These are phyloP conservation scores for Cladobotryum protrusum DNA, from an alignment of 2,329 filamentous ascomycete species.

Conservation along the genomic window DNA sequence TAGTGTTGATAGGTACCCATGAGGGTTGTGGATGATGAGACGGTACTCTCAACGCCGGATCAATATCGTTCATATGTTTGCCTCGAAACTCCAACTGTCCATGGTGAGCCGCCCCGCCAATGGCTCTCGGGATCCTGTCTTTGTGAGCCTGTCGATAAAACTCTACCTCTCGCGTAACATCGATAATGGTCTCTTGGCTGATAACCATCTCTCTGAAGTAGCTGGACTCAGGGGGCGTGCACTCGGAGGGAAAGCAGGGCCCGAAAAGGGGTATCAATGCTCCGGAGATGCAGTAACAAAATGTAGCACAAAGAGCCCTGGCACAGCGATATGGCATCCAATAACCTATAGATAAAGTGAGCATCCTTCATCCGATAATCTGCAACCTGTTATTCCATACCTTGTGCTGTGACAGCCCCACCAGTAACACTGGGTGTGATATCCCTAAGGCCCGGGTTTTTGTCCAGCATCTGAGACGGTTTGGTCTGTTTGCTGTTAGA, in stretches of 20 bases:
- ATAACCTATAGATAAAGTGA: conserved; percentile 60
- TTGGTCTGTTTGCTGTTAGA: conserved; percentile 56
- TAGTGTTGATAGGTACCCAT: neutral
- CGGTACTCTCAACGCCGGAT: neutral
- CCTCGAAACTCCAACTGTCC: neutral
- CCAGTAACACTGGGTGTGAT: conserved; percentile 94
- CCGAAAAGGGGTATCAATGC: conserved; percentile 90
- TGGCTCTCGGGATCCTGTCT: neutral
- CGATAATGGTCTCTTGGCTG: conserved; percentile 45
- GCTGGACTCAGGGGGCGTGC: conserved; percentile 57
- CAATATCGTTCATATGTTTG: neutral
- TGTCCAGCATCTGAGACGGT: conserved; percentile 72
- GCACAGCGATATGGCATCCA: conserved; percentile 93
- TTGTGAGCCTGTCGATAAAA: conserved; percentile 1
- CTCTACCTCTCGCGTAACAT: conserved; percentile 33
- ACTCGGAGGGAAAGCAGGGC: conserved; percentile 67
- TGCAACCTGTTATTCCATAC: conserved; percentile 38
- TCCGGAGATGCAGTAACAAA: conserved; percentile 77
- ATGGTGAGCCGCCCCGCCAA: neutral
- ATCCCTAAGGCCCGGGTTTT: conserved; percentile 77
- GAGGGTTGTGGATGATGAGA: conserved; percentile 16
- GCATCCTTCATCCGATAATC: conserved; percentile 2
- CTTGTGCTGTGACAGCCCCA: conserved; percentile 83
- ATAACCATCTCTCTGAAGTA: conserved; percentile 64
- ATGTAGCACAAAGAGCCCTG: conserved; percentile 79